A percentile compares a stretch with the other conserved stretches of the same genome.
Evolutionary conservation across 306 rosid species (phyloP).

Genomic region (Prunus campanulata): DNA sequence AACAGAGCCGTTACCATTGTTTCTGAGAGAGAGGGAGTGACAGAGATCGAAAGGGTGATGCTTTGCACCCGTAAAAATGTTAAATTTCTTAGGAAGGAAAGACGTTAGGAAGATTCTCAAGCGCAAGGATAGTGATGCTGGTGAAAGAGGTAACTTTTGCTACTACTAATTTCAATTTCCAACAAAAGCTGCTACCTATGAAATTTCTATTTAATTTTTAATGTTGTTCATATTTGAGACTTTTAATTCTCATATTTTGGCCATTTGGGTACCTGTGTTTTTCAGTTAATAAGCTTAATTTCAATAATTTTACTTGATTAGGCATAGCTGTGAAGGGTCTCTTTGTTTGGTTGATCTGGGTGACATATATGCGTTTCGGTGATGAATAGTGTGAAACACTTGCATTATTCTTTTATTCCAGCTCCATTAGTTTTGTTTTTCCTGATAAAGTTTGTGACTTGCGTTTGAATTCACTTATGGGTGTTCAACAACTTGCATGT

Average conservation of each 20-base stretch:
- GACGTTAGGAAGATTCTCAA: conserved; percentile 84
- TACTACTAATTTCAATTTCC: not conserved
- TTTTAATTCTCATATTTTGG: not conserved
- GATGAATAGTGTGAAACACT: not conserved
- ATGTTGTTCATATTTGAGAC: not conserved
- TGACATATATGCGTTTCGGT: not conserved
- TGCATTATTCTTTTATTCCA: not conserved
- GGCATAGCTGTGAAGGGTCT: conserved; percentile 3
- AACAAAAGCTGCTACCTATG: not conserved
- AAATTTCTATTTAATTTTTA: not conserved
- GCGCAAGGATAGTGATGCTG: conserved; percentile 97
- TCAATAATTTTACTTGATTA: not conserved
- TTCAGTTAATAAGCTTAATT: not conserved
- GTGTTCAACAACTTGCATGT: not conserved
- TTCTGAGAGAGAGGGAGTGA: not conserved
- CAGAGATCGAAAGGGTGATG: conserved; percentile 9
- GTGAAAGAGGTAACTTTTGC: conserved; percentile 61
- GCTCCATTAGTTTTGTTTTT: not conserved
- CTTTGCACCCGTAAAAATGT: conserved; percentile 44
- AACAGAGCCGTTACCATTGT: conserved; percentile 13
- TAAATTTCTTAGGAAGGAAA: conserved; percentile 60
- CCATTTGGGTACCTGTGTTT: conserved; percentile 11
- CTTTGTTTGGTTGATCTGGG: conserved; percentile 14
- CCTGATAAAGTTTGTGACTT: not conserved
- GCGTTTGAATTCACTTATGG: not conserved